Percentiles rank a stretch among this genome's conserved stretches.
Conservation (phyloP, 306 rosid genomes). For the Gleditsia sinensis region DNA sequence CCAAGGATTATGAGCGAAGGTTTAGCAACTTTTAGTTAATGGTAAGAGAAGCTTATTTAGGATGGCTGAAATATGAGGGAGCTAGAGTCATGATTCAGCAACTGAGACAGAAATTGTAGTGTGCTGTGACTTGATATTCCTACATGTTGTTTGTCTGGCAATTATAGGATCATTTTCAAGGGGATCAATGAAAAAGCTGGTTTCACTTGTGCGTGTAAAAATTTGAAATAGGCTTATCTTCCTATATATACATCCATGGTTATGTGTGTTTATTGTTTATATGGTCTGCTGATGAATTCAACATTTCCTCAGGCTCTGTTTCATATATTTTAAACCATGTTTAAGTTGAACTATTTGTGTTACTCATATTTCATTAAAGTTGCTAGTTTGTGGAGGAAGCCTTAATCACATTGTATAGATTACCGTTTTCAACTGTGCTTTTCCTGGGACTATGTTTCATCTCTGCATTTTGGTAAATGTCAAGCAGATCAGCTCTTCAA, state of each 20-base stretch:
- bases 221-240: background rate
- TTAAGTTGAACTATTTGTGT: slow-evolving; percentile 14
- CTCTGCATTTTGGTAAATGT: slow-evolving; percentile 23
- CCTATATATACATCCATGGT: background rate
- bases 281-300: slow-evolving; percentile 9
- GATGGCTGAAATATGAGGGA: background rate
- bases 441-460: slow-evolving; percentile 17
- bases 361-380: slow-evolving; percentile 3
- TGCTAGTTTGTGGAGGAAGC: background rate
- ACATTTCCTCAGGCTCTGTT: slow-evolving; percentile 4
- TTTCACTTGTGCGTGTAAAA: background rate
- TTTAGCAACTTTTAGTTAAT: background rate
- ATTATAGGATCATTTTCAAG: background rate
- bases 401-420: slow-evolving; percentile 8
- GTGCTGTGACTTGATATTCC: background rate
- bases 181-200: background rate
- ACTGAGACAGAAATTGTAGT: background rate
- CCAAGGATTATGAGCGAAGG: background rate
- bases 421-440: slow-evolving; percentile 4
- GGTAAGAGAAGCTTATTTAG: background rate
- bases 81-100: background rate
- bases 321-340: slow-evolving; percentile 3
- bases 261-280: slow-evolving; percentile 21
- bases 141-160: background rate
- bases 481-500: slow-evolving; percentile 35